Conservation (phyloP, 345 rosid genomes). For the Excoecaria agallocha region DNA sequence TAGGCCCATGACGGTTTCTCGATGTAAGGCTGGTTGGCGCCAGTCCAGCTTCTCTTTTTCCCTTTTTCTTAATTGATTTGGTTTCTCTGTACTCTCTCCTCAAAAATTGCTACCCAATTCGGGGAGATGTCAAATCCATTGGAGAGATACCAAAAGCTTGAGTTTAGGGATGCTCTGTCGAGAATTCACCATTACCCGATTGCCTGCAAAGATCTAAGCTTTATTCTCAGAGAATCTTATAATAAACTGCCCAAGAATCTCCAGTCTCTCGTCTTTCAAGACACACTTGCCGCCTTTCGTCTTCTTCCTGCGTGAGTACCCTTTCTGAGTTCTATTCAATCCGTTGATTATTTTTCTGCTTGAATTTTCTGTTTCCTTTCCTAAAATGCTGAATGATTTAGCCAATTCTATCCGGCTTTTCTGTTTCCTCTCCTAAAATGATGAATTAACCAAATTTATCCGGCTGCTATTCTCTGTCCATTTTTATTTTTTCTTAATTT, state of each 20-base stretch:
- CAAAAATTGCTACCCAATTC: neutral
- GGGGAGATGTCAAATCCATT: constrained; percentile 39
- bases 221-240: constrained; percentile 49
- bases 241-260: constrained; percentile 51
- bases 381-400: too few species aligned
- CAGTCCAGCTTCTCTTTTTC: too few species aligned
- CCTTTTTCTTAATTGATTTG: too few species aligned
- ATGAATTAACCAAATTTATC: too few species aligned
- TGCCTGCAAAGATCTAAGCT: constrained; percentile 69
- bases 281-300: constrained; percentile 70
- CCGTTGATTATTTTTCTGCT: neutral
- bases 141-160: constrained; percentile 56
- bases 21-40: too few species aligned
- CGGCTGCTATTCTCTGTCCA: too few species aligned
- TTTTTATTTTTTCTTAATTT: too few species aligned
- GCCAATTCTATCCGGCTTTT: too few species aligned
- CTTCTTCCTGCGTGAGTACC: constrained; percentile 62
- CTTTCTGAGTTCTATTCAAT: neutral
- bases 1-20: too few species aligned
- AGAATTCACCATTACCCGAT: constrained; percentile 51
- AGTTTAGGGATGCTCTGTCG: constrained; percentile 42
- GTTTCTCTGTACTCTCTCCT: neutral
- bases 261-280: constrained; percentile 59
- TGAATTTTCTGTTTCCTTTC: neutral
- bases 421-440: neutral